Percentiles rank a stretch among this genome's conserved stretches.
phyloP scores from a whole-genome alignment of 2,329 filamentous ascomycete species.

The Hypoxylon sp. region DNA sequence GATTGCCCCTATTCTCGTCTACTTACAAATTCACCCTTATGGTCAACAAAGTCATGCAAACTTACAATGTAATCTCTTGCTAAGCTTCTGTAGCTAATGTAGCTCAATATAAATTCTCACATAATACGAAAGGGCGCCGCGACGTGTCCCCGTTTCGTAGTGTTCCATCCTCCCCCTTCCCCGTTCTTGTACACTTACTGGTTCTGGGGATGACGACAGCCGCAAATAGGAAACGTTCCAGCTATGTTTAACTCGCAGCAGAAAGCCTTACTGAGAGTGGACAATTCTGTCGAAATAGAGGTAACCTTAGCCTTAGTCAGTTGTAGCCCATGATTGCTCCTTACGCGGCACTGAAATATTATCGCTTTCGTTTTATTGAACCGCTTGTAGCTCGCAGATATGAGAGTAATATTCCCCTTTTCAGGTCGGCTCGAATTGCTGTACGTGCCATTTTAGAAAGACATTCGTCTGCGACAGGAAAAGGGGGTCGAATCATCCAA shows the following conservation, averaged over 20 bases:
- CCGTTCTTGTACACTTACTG: constrained; percentile 15
- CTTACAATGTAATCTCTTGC: constrained; percentile 15
- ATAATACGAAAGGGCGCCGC: constrained; percentile 39
- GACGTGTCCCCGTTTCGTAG: constrained; percentile 42
- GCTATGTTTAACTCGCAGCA: constrained; percentile 27
- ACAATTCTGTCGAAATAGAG: constrained; percentile 11
- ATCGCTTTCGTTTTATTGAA: constrained; percentile 5
- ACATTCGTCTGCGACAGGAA: constrained; percentile 27
- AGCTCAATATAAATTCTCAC: constrained; percentile 40
- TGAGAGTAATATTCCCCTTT: constrained; percentile 4
- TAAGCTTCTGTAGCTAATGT: constrained; percentile 23
- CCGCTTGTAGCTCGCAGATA: constrained; percentile 3
- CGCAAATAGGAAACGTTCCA: constrained; percentile 27
- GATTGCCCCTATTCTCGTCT: constrained; percentile 24
- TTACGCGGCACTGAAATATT: constrained; percentile 11
- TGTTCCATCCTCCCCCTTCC: constrained; percentile 39
- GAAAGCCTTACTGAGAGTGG: constrained; percentile 17
- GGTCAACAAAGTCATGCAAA: constrained; percentile 20
- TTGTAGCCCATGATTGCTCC: constrained; percentile 3
- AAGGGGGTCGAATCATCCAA: constrained; percentile 18
- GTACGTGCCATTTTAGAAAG: constrained; percentile 19
- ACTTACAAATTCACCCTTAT: constrained; percentile 18
- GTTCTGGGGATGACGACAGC: constrained; percentile 28
- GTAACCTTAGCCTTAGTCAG: constrained; percentile 10
- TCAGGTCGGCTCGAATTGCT: constrained; percentile 13